phyloP scores from a whole-genome alignment of 805 yeast genomes.

The Wickerhamiella shivajii region DNA sequence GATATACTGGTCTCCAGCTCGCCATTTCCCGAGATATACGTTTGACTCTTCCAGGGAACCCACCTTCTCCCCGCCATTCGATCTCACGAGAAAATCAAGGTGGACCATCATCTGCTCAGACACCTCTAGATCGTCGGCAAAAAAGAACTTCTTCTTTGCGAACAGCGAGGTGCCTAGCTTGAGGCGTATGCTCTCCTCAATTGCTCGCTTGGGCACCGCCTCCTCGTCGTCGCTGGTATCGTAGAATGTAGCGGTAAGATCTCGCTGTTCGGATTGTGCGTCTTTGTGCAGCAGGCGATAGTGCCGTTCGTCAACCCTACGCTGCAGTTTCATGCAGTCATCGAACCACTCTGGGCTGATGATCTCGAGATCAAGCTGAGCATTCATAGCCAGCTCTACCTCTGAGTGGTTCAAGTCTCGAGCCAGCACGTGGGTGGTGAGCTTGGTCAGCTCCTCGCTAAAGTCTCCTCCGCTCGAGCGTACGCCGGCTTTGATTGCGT shows the following conservation, averaged over 20 bases:
- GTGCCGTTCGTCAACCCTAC: conserved; percentile 36
- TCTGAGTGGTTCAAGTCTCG: conserved; percentile 39
- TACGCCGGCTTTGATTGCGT: conserved; percentile 53
- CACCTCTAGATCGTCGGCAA: conserved; percentile 43
- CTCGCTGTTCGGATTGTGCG: conserved; percentile 7
- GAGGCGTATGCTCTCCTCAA: conserved; percentile 17
- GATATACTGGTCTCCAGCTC: conserved; percentile 43
- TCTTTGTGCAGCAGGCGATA: conserved; percentile 31
- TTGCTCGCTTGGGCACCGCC: conserved; percentile 16
- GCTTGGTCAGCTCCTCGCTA: conserved; percentile 44
- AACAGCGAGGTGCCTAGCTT: conserved; percentile 22
- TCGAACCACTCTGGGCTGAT: conserved; percentile 75
- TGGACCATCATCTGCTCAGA: conserved; percentile 30
- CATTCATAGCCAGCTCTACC: conserved; percentile 37
- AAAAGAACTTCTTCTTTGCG: conserved; percentile 32
- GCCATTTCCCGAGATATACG: conserved; percentile 46
- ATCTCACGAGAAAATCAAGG: conserved; percentile 31
- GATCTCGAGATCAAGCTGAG: conserved; percentile 21
- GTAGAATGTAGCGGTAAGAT: conserved; percentile 13
- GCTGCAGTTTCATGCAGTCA: conserved; percentile 43
- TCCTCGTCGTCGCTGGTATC: conserved; percentile 6
- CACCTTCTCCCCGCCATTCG: conserved; percentile 41
- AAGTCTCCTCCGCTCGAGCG: conserved; percentile 66
- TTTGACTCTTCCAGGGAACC: conserved; percentile 24
- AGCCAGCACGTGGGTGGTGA: conserved; percentile 69